Evolutionary conservation across 108 stramenopile species (phyloP).

Genomic region (Fragilariopsis cylindrus): DNA sequence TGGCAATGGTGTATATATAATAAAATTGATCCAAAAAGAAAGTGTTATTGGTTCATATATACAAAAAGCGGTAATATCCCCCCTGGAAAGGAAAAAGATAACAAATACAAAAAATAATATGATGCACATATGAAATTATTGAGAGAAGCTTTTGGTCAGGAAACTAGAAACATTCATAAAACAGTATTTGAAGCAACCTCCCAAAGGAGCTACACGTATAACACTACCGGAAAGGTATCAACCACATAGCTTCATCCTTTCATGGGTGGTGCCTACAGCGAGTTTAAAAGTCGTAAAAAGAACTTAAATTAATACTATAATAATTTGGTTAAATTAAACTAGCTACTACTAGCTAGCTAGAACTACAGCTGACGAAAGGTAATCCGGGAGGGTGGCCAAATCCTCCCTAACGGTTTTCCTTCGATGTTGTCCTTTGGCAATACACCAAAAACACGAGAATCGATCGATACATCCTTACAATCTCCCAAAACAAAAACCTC

Average conservation of each 20-base stretch:
- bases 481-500: conserved; percentile 64
- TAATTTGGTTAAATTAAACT: no score
- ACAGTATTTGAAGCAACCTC: no score
- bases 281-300: no score
- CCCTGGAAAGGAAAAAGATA: neutral
- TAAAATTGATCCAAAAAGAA: no score
- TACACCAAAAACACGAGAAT: conserved; percentile 66
- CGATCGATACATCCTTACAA: conserved; percentile 56
- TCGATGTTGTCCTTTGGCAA: conserved; percentile 44
- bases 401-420: conserved; percentile 36
- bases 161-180: neutral
- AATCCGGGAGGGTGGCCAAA: conserved; percentile 47
- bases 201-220: no score
- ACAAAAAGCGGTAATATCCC: neutral
- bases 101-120: neutral
- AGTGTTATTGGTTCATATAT: neutral
- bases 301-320: no score
- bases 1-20: no score
- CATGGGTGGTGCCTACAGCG: no score
- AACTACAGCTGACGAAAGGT: conserved; percentile 21
- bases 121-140: neutral
- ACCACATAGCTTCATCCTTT: no score
- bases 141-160: neutral
- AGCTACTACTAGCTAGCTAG: neutral
- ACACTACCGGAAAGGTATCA: no score